Evolutionary conservation across 768 basidiomycete genomes (phyloP).

Genomic region (Rhodotorula diobovata): DNA sequence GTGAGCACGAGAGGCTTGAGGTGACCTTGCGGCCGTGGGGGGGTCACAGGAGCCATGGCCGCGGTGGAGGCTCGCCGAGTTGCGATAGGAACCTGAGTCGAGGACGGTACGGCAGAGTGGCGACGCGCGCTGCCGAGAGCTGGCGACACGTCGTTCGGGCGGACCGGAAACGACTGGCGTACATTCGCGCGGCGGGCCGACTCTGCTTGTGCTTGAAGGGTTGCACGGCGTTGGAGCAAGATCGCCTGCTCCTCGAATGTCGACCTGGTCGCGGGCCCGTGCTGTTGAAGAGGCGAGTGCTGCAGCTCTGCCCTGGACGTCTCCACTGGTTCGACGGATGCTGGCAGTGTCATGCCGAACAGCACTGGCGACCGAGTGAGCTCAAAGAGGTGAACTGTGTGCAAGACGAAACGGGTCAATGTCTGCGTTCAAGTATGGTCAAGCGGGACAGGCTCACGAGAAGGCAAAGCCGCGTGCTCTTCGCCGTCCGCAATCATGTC

Average conservation of each 20-base stretch:
- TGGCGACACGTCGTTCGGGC: neutral
- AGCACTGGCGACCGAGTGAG: neutral
- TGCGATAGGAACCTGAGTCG: neutral
- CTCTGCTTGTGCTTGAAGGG: neutral
- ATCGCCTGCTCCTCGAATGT: constrained; percentile 13
- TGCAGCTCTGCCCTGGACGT: neutral
- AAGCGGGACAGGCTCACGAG: neutral
- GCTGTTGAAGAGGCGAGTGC: neutral
- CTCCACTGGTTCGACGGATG: neutral
- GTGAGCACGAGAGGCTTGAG: constrained; percentile 35
- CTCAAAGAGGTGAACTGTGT: neutral
- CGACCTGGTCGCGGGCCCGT: neutral
- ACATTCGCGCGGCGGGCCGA: neutral
- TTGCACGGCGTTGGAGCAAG: constrained; percentile 1
- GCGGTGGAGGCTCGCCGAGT: neutral
- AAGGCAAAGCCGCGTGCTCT: neutral
- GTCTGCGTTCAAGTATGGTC: neutral
- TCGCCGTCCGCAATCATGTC: neutral
- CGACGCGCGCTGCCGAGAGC: neutral
- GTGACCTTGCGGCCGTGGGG: neutral
- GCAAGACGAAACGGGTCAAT: neutral
- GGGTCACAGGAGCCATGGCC: neutral
- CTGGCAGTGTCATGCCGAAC: neutral
- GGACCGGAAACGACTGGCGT: neutral
- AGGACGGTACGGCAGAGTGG: neutral